Conservation (phyloP, 2,329 filamentous ascomycete species). For the Didymella exigua region DNA sequence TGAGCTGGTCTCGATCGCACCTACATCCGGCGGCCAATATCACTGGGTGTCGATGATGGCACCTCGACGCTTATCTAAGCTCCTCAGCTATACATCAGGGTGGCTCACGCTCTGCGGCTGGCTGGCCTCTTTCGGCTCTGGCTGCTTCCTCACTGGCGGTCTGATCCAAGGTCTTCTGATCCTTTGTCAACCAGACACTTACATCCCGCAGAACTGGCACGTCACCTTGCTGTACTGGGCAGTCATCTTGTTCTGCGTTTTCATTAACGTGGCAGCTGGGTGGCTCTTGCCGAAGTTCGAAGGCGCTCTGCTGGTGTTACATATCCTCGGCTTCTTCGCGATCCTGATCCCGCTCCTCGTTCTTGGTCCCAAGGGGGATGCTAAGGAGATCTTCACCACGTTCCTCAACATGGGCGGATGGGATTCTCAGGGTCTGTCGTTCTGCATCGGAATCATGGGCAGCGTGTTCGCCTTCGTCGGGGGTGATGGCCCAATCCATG, state of each 20-base stretch:
- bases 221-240: constrained; percentile 57
- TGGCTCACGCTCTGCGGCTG: constrained; percentile 52
- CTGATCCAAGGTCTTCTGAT: constrained; percentile 42
- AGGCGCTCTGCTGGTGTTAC: constrained; percentile 53
- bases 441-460: constrained; percentile 48
- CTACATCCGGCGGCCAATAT: constrained; percentile 45
- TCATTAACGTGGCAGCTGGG: constrained; percentile 53
- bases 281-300: constrained; percentile 55
- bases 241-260: constrained; percentile 46
- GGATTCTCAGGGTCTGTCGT: constrained; percentile 51
- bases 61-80: constrained; percentile 44
- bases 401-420: constrained; percentile 56
- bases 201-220: constrained; percentile 54
- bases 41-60: constrained; percentile 50
- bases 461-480: constrained; percentile 47
- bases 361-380: constrained; percentile 47
- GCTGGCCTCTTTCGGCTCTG: constrained; percentile 44
- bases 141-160: constrained; percentile 33
- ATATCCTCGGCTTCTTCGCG: constrained; percentile 58
- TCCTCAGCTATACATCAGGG: constrained; percentile 52
- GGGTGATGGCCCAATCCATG: constrained; percentile 47
- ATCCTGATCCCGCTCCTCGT: constrained; percentile 55
- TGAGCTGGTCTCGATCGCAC: constrained; percentile 45
- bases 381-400: constrained; percentile 51
- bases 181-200: constrained; percentile 46